phyloP scores from a whole-genome alignment of 257 asterid genomes.

The Przewalskia tangutica region DNA sequence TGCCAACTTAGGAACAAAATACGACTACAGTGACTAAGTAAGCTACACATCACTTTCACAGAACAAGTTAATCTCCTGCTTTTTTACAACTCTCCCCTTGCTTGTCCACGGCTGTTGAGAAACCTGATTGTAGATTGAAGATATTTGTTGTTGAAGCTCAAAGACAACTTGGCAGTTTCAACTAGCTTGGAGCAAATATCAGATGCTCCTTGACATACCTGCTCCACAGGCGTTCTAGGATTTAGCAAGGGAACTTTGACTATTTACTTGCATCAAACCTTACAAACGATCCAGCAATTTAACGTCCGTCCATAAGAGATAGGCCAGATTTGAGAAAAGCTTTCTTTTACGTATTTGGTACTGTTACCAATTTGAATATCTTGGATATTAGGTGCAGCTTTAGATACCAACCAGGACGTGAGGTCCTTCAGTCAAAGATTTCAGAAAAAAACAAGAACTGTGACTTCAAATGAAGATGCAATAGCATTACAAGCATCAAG shows the following conservation, averaged over 20 bases:
- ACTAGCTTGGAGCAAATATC: conserved; percentile 47
- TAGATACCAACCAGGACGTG: not conserved
- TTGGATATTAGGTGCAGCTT: not conserved
- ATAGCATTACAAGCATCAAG: conserved; percentile 72
- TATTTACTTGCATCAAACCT: not conserved
- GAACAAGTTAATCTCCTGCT: not conserved
- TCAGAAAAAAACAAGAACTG: not conserved
- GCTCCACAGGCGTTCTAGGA: not conserved
- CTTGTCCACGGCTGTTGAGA: conserved; percentile 11
- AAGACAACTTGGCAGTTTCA: conserved; percentile 53
- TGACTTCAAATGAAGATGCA: conserved; percentile 48
- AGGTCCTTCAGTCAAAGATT: not conserved
- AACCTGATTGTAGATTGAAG: conserved; percentile 42
- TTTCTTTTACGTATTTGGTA: not conserved
- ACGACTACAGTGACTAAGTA: not conserved
- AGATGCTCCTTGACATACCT: conserved; percentile 34
- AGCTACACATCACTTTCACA: not conserved
- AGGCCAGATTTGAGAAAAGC: not conserved
- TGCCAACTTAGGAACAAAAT: not conserved
- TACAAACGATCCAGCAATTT: not conserved
- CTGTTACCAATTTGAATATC: not conserved
- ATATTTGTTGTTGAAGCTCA: conserved; percentile 38
- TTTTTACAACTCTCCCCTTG: not conserved
- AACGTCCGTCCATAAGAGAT: not conserved
- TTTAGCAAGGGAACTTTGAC: not conserved